Percentiles rank a stretch among this genome's conserved stretches.
Evolutionary conservation across 1,139 yeast genomes (phyloP).

Genomic region (Yamadazyma atlantica): DNA sequence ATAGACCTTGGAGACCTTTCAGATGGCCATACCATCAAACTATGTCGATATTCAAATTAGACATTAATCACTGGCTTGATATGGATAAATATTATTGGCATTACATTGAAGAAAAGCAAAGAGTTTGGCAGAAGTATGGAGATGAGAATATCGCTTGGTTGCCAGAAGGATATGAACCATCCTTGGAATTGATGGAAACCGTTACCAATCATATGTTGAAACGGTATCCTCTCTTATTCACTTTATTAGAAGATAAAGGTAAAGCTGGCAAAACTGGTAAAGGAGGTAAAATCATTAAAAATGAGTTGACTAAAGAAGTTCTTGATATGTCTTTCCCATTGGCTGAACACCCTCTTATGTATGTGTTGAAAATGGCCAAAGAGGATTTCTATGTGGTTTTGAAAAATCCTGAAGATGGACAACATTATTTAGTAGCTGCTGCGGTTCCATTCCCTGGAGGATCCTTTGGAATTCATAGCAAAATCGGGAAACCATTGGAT

Average conservation of each 20-base stretch:
- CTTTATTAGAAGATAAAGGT: constrained; percentile 42
- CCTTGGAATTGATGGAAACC: constrained; percentile 61
- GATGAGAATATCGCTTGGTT: constrained; percentile 64
- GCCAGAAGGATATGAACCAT: constrained; percentile 66
- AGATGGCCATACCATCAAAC: constrained; percentile 82
- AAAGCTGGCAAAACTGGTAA: constrained; percentile 16
- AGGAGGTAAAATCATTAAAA: constrained; percentile 41
- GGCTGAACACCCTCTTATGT: constrained; percentile 61
- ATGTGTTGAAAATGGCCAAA: constrained; percentile 68
- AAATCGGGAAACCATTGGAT: constrained; percentile 62
- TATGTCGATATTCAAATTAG: constrained; percentile 69
- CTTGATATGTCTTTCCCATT: constrained; percentile 61
- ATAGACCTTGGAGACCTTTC: constrained; percentile 80
- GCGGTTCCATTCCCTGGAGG: constrained; percentile 84
- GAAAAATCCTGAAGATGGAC: constrained; percentile 53
- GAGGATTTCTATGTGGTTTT: constrained; percentile 69
- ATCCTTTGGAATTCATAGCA: constrained; percentile 58
- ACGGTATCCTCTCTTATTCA: constrained; percentile 64
- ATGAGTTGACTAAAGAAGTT: constrained; percentile 60
- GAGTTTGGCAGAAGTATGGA: constrained; percentile 59
- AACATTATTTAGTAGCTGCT: constrained; percentile 67
- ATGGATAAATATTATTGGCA: constrained; percentile 75
- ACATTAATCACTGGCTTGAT: constrained; percentile 73
- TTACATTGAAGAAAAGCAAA: constrained; percentile 60
- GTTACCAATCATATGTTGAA: constrained; percentile 59